phyloP scores from a whole-genome alignment of 208 protist genomes.

The Acanthamoeba lenticulata region DNA sequence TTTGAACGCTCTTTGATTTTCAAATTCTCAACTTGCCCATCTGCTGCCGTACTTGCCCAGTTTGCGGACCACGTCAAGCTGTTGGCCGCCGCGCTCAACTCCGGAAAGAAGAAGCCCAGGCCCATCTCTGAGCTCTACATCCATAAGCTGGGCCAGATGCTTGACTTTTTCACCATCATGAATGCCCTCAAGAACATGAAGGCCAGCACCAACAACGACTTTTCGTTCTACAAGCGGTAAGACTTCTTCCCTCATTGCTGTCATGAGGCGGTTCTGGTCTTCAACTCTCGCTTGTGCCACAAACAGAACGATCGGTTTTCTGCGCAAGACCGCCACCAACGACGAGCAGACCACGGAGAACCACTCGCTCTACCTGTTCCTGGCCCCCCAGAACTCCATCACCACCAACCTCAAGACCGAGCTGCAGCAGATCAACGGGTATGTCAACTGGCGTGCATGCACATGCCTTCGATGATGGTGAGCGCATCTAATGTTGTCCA shows the following conservation, averaged over 20 bases:
- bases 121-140: constrained; percentile 52
- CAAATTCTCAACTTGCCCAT: not conserved
- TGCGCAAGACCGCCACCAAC: constrained; percentile 74
- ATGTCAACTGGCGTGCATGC: too few species aligned
- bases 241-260: not conserved
- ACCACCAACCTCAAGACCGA: constrained; percentile 79
- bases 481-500: too few species aligned
- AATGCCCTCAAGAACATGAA: constrained; percentile 90
- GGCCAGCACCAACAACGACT: constrained; percentile 88
- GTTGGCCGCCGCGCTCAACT: constrained; percentile 58
- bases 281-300: not conserved
- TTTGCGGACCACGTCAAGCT: constrained; percentile 79
- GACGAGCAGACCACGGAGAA: constrained; percentile 86
- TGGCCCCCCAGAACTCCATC: constrained; percentile 85
- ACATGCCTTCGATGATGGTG: too few species aligned
- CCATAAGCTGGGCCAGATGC: constrained; percentile 65
- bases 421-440: constrained; percentile 77
- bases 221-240: constrained; percentile 87
- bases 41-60: not conserved
- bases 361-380: constrained; percentile 84
- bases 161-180: constrained; percentile 85
- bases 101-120: constrained; percentile 75
- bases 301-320: constrained; percentile 76
- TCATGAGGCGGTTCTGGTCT: not conserved
- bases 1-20: not conserved